Percentiles rank a stretch among this genome's conserved stretches.
Evolutionary conservation across 495 filamentous ascomycete species (phyloP).

Genomic region (Jackrogersella multiformis): DNA sequence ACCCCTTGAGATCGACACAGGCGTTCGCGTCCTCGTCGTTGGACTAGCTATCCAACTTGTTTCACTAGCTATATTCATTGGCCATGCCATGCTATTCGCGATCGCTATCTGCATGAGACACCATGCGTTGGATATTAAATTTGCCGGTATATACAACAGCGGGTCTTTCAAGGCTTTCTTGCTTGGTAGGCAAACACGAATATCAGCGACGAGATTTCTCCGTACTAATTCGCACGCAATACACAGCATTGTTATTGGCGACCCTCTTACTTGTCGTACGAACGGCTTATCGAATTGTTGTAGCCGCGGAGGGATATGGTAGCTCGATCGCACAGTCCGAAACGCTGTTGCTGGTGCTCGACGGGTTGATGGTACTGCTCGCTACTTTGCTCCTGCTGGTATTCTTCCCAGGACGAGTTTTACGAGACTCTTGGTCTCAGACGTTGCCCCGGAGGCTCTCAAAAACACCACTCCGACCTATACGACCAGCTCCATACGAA

Average conservation of each 20-base stretch:
- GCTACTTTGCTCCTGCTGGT: conserved; percentile 44
- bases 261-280: conserved; percentile 47
- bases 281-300: conserved; percentile 46
- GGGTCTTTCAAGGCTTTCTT: conserved; percentile 48
- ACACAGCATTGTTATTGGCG: conserved; percentile 44
- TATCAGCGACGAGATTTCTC: background rate
- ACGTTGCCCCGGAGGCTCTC: conserved; percentile 7
- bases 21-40: conserved; percentile 44
- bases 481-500: conserved; percentile 23
- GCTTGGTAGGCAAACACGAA: conserved; percentile 41
- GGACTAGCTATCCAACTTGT: conserved; percentile 52
- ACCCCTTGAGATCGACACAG: conserved; percentile 44
- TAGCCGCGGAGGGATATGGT: conserved; percentile 29
- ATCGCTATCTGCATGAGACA: conserved; percentile 44
- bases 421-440: conserved; percentile 20
- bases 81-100: conserved; percentile 46
- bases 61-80: conserved; percentile 46
- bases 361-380: conserved; percentile 52
- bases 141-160: conserved; percentile 47
- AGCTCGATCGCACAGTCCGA: conserved; percentile 41
- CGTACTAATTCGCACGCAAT: conserved; percentile 10
- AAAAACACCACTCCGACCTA: conserved; percentile 18
- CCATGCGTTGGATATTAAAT: conserved; percentile 45
- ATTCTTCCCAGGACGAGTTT: conserved; percentile 37
- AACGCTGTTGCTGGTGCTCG: conserved; percentile 46